phyloP scores from a whole-genome alignment of 179 eudicot species.

The Camellia oleifera region DNA sequence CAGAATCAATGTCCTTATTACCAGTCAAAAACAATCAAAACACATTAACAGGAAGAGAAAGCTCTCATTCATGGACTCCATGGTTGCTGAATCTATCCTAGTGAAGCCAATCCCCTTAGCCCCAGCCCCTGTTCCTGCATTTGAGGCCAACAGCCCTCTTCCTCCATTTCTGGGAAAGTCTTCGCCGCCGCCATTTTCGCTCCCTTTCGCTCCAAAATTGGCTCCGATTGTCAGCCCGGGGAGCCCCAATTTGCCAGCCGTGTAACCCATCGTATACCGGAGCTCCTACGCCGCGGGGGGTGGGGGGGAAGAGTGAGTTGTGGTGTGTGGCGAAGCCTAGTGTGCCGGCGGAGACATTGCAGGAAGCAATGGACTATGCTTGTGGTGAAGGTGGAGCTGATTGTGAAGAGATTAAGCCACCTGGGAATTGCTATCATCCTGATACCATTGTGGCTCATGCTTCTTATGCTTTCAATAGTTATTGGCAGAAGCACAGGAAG shows the following conservation, averaged over 20 bases:
- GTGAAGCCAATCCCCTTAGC: constrained; percentile 33
- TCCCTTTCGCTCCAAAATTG: constrained; percentile 34
- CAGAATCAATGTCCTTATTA: constrained; percentile 32
- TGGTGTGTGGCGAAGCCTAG: constrained; percentile 99
- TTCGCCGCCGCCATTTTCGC: constrained; percentile 25
- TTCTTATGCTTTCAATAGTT: constrained; percentile 88
- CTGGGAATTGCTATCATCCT: constrained; percentile 69
- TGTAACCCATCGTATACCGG: constrained; percentile 42
- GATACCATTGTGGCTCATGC: constrained; percentile 78
- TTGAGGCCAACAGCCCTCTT: constrained; percentile 44
- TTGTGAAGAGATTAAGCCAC: constrained; percentile 62
- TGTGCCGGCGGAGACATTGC: constrained; percentile 84
- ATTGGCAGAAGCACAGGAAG: constrained; percentile 80
- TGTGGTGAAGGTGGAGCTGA: constrained; percentile 88
- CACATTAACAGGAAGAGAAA: constrained; percentile 65
- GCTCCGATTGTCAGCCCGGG: constrained; percentile 33
- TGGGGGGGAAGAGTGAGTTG: constrained; percentile 15
- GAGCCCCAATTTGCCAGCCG: constrained; percentile 52
- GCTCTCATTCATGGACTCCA: constrained; percentile 36
- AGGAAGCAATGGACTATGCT: constrained; percentile 81
- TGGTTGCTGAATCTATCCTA: constrained; percentile 32
- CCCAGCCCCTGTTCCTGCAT: constrained; percentile 28
- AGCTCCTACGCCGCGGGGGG: constrained; percentile 18
- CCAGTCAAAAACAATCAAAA: constrained; percentile 17
- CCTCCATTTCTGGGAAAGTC: constrained; percentile 50